Conservation (phyloP, 2,329 filamentous ascomycete genomes). For the Fusarium sp. region DNA sequence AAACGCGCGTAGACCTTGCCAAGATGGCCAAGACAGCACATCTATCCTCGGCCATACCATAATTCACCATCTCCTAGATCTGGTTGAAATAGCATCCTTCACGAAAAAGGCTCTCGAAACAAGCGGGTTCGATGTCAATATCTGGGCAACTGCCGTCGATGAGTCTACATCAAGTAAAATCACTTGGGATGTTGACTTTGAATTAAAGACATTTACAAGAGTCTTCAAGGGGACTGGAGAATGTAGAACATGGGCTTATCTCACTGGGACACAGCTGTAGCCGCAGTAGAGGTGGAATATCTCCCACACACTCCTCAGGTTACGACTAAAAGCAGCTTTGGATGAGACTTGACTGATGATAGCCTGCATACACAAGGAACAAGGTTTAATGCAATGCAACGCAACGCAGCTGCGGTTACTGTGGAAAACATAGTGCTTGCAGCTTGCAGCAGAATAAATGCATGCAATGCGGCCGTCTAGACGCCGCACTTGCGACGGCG, state of each 20-base stretch:
- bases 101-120: not conserved
- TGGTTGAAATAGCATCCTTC: too few relatives aligned
- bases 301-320: not conserved
- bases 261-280: not conserved
- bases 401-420: too few relatives aligned
- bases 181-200: not conserved
- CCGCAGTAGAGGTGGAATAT: not conserved
- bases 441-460: too few relatives aligned
- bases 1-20: not conserved
- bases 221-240: not conserved
- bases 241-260: not conserved
- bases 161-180: not conserved
- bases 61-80: too few relatives aligned
- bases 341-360: too few relatives aligned
- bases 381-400: too few relatives aligned
- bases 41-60: too few relatives aligned
- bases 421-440: too few relatives aligned
- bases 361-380: too few relatives aligned
- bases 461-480: too few relatives aligned
- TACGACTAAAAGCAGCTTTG: not conserved
- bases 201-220: not conserved
- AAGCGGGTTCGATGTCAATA: not conserved
- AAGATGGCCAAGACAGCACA: not conserved
- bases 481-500: too few relatives aligned
- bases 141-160: not conserved